Percentiles rank a stretch among this genome's conserved stretches.
Conservation (phyloP, 176 grass and related monocot genomes). For the Hordeum marinum region DNA sequence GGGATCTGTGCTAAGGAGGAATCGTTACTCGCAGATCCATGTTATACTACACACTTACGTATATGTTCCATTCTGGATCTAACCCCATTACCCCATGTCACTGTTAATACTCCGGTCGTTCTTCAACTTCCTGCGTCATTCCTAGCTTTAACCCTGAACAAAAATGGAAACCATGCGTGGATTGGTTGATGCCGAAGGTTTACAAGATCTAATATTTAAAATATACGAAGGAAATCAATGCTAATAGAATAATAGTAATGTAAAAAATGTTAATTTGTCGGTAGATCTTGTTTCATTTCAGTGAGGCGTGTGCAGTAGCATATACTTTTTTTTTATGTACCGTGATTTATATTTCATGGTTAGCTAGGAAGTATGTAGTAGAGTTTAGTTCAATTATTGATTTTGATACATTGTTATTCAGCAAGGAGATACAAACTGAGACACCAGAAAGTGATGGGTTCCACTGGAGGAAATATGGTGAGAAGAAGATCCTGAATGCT, state of each 20-base stretch:
- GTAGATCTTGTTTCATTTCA: background rate
- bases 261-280: background rate
- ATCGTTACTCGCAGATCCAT: conserved; percentile 1
- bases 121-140: background rate
- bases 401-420: background rate
- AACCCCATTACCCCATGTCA: background rate
- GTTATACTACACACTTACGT: background rate
- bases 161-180: background rate
- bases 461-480: conserved; percentile 56
- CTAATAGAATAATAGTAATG: background rate
- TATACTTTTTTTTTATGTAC: background rate
- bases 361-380: background rate
- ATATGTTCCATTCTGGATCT: background rate
- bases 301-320: background rate
- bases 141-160: too few relatives aligned
- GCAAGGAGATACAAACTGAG: background rate
- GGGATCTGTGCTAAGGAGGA: background rate
- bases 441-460: conserved; percentile 35
- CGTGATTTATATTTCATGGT: conserved; percentile 26
- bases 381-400: background rate
- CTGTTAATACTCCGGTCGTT: background rate
- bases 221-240: too few relatives aligned
- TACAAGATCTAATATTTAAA: too few relatives aligned
- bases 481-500: conserved; percentile 39
- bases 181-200: background rate